Conservation (phyloP, 2,329 filamentous ascomycete genomes). For the Sordariomycetes sp. region DNA sequence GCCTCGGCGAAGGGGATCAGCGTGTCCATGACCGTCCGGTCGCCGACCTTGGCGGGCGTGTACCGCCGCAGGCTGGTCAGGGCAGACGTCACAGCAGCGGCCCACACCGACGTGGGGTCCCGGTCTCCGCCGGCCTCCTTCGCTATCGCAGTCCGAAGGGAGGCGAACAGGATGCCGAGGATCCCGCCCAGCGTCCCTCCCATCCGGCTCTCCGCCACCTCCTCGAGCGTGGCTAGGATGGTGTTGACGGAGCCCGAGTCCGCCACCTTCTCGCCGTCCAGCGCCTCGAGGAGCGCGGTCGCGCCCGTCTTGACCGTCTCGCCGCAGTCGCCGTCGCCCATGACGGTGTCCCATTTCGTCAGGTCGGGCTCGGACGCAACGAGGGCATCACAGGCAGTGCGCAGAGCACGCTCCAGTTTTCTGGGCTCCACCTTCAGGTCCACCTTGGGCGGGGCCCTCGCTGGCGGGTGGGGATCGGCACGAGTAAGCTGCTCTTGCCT, state of each 20-base stretch:
- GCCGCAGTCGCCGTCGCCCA: constrained; percentile 58
- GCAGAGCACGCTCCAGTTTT: constrained; percentile 43
- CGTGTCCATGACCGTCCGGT: constrained; percentile 47
- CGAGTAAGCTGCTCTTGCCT: constrained; percentile 12
- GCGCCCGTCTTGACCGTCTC: constrained; percentile 48
- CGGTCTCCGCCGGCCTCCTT: constrained; percentile 18
- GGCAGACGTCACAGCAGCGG: constrained; percentile 27
- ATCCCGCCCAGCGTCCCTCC: constrained; percentile 41
- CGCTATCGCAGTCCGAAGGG: constrained; percentile 27
- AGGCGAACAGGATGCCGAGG: constrained; percentile 43
- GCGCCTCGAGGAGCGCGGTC: constrained; percentile 32
- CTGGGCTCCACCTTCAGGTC: constrained; percentile 38
- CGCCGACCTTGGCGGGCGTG: constrained; percentile 43
- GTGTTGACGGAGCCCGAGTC: constrained; percentile 32
- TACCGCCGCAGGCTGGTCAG: constrained; percentile 36
- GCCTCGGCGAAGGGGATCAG: constrained; percentile 41
- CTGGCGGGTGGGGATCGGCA: constrained; percentile 6
- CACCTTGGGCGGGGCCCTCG: constrained; percentile 12
- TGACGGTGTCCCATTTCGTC: constrained; percentile 51
- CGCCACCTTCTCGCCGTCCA: constrained; percentile 21
- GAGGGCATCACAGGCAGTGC: constrained; percentile 38
- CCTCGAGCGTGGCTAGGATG: constrained; percentile 36
- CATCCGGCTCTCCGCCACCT: constrained; percentile 46
- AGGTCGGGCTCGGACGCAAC: constrained; percentile 50
- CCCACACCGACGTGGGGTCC: constrained; percentile 24